Percentiles rank a stretch among this genome's conserved stretches.
These are phyloP conservation scores for Sclerospora graminicola DNA, from an alignment of 352 stramenopile genomes.

Conservation along the genomic window DNA sequence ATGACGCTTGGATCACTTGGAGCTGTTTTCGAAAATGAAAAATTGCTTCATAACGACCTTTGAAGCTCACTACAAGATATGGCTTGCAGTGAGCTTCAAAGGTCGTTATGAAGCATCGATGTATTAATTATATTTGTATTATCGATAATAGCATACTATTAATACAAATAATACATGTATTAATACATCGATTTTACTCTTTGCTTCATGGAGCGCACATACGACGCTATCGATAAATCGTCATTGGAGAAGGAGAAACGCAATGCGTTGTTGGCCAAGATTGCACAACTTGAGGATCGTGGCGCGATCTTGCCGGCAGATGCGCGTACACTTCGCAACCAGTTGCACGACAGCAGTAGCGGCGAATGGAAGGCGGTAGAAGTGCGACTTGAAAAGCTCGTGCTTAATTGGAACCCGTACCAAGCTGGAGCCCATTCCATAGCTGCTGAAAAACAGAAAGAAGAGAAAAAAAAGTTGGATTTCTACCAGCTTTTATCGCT, in stretches of 20 bases:
- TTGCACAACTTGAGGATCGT: conserved; percentile 37
- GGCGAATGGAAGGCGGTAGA: conserved; percentile 50
- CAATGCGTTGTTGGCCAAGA: conserved; percentile 39
- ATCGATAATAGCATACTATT: too few species aligned
- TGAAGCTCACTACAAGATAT: too few species aligned
- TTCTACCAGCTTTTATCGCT: conserved; percentile 60
- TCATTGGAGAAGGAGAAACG: conserved; percentile 16
- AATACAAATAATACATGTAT: too few species aligned
- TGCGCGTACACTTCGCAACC: conserved; percentile 51
- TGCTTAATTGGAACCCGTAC: conserved; percentile 67
- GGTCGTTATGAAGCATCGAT: too few species aligned
- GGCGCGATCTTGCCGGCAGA: conserved; percentile 47
- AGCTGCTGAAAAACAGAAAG: not conserved
- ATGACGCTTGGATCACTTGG: too few species aligned
- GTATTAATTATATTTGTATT: too few species aligned
- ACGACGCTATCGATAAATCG: too few species aligned
- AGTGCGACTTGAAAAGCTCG: conserved; percentile 43
- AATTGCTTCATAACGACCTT: too few species aligned
- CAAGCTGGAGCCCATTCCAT: conserved; percentile 28
- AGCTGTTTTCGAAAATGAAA: too few species aligned
- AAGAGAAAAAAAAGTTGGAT: conserved; percentile 34
- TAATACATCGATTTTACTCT: too few species aligned
- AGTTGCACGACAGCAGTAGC: conserved; percentile 54
- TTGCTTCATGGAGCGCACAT: too few species aligned
- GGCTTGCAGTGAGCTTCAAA: too few species aligned